Evolutionary conservation across 768 basidiomycete genomes (phyloP).

Genomic region (Clitopilus hobsonii): DNA sequence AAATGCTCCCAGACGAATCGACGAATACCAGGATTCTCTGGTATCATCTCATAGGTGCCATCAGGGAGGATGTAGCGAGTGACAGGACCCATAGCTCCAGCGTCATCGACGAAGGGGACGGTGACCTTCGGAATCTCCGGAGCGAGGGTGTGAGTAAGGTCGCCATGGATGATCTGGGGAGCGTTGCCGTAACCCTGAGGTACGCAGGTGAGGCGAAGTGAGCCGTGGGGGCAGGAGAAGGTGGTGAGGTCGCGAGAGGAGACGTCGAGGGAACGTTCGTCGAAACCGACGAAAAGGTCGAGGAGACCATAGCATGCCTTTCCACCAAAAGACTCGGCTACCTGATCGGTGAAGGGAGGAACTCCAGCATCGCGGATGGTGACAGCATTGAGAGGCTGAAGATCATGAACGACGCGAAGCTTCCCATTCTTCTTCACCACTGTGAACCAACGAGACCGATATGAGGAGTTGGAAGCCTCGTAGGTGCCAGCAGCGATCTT

Average conservation of each 20-base stretch:
- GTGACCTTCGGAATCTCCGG: no score
- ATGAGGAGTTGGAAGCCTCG: conserved; percentile 26
- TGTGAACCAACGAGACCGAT: conserved; percentile 29
- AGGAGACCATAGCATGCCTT: conserved; percentile 22
- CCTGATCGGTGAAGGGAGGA: conserved; percentile 23
- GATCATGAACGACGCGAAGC: conserved; percentile 28
- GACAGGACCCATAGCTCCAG: conserved; percentile 22
- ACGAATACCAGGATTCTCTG: conserved; percentile 13
- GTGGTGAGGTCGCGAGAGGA: conserved; percentile 32
- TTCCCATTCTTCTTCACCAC: conserved; percentile 33
- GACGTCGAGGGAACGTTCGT: no score
- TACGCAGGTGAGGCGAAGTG: no score
- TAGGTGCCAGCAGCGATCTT: conserved; percentile 31
- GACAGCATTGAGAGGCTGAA: conserved; percentile 32
- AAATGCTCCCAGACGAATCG: conserved; percentile 16
- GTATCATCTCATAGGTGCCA: conserved; percentile 29
- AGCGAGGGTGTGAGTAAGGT: no score
- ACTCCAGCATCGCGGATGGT: conserved; percentile 30
- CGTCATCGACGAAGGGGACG: no score
- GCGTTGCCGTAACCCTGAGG: no score
- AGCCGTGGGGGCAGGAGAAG: no score
- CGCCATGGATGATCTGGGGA: no score
- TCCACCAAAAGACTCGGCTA: conserved; percentile 29
- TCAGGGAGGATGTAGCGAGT: conserved; percentile 27
- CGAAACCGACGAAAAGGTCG: conserved; percentile 31